Evolutionary conservation across 2,329 filamentous ascomycete species (phyloP), one percentile per base, ranked within the genome.

Genomic region (Magnaporthales sp.): DNA sequence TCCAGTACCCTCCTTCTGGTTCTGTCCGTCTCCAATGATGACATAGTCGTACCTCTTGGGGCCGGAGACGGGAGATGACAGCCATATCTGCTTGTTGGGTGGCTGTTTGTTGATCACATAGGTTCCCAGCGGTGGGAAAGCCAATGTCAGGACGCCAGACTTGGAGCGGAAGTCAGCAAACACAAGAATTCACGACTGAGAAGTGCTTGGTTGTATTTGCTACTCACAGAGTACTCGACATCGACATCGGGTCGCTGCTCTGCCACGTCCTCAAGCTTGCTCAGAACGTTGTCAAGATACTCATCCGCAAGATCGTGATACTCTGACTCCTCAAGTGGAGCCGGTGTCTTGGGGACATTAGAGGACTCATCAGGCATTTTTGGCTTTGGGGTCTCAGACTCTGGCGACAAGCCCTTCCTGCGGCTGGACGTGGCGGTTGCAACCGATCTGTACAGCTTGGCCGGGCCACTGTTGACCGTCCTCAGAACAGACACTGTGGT

Each of bases 101-200:
- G 95, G 95, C 78, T 99, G 95, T 79, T 99, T 99, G 86, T 99
- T 99, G 80, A 99, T 85, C 68, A 99, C 91, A 75, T 96, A 99
- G 31, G 87, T 94, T 69, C 93, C 93, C 64, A 87, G 81, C 13
- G 83, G 80, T 1, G 87, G 86, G 72, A 91, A 86, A 7, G 80
- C 83, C 73, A 98, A 83, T 69, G 89, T 93, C 72, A 98, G 84
- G 67, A 98, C 93, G 66, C 95, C 94, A 66, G 92, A 86, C 93
- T 97, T 72, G 62, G 27, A 19, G 22, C 4, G 3, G 27, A 29
- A 2, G 24, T 22, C 24, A 24, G 60, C 29, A n/a, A 29, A 54
- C 11, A 54, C 2, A 4, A 2, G 5, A 22, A 13, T 27, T 38
- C 3, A 3, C 13, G 10, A n/a, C 58, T 61, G 24, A 26, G 31